Conservation (phyloP, 1,284 basidiomycete species). For the Tilletia caries region DNA sequence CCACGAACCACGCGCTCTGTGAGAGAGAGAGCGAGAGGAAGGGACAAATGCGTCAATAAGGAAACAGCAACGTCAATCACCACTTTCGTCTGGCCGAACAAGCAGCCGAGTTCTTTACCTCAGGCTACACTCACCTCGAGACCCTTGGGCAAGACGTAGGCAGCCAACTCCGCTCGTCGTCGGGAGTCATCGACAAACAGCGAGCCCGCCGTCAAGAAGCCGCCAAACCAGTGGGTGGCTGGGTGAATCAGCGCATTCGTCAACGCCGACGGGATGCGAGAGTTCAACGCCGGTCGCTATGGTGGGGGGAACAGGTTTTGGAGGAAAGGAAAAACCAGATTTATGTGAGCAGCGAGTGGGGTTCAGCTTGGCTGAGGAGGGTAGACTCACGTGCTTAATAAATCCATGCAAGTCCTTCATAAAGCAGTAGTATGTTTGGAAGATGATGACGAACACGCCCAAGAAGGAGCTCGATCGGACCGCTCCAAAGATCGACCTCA, state of each 20-base stretch:
- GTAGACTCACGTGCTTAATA: constrained; percentile 46
- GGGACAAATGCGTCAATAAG: not conserved
- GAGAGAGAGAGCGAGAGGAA: constrained; percentile 49
- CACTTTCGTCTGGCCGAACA: too few species aligned
- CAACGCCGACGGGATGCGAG: constrained; percentile 57
- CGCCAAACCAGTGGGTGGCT: constrained; percentile 69
- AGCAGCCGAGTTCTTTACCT: too few species aligned
- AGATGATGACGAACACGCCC: constrained; percentile 77
- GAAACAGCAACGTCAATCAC: too few species aligned
- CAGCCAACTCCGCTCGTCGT: constrained; percentile 77
- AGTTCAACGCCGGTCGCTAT: constrained; percentile 15
- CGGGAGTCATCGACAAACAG: constrained; percentile 82
- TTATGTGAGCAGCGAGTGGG: not conserved
- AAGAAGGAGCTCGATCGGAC: constrained; percentile 83
- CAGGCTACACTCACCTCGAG: constrained; percentile 37
- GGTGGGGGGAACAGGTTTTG: not conserved
- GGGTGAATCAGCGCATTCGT: constrained; percentile 66
- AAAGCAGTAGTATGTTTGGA: constrained; percentile 78
- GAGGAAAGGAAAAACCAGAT: too few species aligned
- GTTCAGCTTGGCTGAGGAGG: too few species aligned
- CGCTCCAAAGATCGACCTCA: constrained; percentile 68
- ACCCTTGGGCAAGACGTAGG: constrained; percentile 91
- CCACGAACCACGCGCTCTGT: constrained; percentile 68
- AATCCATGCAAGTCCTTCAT: constrained; percentile 63
- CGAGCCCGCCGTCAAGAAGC: constrained; percentile 71